These are phyloP conservation scores for Russula lepida DNA, from an alignment of 768 basidiomycete species.

Conservation along the genomic window DNA sequence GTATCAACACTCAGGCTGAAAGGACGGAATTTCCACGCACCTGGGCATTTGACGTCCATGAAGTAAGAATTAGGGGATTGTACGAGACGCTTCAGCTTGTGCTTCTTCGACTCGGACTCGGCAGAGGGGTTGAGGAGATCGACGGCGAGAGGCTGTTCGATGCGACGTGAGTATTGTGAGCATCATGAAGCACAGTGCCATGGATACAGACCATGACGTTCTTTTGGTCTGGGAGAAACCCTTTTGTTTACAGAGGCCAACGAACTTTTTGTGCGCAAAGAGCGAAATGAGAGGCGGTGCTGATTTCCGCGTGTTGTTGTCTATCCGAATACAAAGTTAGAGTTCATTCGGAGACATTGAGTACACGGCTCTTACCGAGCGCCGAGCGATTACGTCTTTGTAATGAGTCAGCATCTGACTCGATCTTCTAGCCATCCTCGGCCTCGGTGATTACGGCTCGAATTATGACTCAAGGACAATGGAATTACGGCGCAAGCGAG, in stretches of 20 bases:
- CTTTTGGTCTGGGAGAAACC: neutral
- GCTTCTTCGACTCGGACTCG: constrained; percentile 78
- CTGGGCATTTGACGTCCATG: constrained; percentile 99
- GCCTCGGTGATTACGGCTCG: neutral
- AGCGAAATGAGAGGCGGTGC: neutral
- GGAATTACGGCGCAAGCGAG: neutral
- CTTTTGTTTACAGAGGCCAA: neutral
- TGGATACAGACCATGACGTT: constrained; percentile 14
- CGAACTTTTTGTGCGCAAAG: constrained; percentile 4
- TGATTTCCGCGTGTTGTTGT: constrained; percentile 1
- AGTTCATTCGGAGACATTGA: constrained; percentile 15
- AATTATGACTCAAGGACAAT: neutral
- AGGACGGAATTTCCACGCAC: constrained; percentile 37
- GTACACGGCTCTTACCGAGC: neutral
- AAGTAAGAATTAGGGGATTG: constrained; percentile 99
- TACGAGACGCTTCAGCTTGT: constrained; percentile 99
- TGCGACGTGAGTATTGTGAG: neutral
- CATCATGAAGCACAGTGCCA: neutral
- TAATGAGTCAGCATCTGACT: neutral
- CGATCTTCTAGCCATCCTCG: neutral
- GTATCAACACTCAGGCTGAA: neutral
- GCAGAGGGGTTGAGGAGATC: constrained; percentile 95
- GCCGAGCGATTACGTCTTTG: neutral
- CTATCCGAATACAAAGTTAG: constrained; percentile 16
- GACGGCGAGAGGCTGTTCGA: constrained; percentile 78